Base-by-base conservation (phyloP, 2,329 filamentous ascomycete genomes). In the Cordyceps tenuipes region DNA sequence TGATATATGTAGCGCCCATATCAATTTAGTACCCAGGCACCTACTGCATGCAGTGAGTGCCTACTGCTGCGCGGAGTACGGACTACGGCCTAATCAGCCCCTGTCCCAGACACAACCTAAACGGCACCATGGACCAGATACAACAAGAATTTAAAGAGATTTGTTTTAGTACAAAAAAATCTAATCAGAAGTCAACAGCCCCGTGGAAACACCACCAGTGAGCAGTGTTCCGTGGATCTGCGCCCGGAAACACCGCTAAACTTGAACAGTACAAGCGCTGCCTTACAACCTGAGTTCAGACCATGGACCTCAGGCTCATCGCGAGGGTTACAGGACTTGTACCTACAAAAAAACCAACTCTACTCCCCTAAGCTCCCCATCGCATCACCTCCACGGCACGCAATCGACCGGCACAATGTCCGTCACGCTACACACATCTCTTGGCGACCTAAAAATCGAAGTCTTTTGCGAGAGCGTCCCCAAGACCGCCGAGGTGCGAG, bases 391-490 rank as follows among this genome's bases (percentile, higher is more conserved):
- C 49, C 13, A 8, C 36, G 19, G n/a, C 50, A 48, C 55, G 15
- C 57, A 52, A 59, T 36, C 31, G 21, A 53, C 36, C 43, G 29
- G 41, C 48, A 48, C 57, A 46, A 86, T 87, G 84, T 87, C 84
- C 13, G 82, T 86, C 63, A 87, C 84, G 12, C 82, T 99, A 15
- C 91, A 97, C 75, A 99, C 94, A 54, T 90, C 86, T 55, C 82
- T 88, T 57, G 94, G 94, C 71, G 88, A 94, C 75, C 82, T 99
- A 71, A 99, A 97, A 77, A 84, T 97, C 68, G 94, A 97, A 74
- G 80, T 99, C 66, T 97, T 97, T 77, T 97, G 93, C 78, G 91
- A 97, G 73, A 87, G 89, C 67, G 91, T 96, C 36, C 94, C 94
- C 63, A 92, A 93, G 73, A 96, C 94, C 0, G 88, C 91, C 64